These are phyloP conservation scores for Phaffia australis DNA, from an alignment of 768 basidiomycete genomes.

Conservation along the genomic window DNA sequence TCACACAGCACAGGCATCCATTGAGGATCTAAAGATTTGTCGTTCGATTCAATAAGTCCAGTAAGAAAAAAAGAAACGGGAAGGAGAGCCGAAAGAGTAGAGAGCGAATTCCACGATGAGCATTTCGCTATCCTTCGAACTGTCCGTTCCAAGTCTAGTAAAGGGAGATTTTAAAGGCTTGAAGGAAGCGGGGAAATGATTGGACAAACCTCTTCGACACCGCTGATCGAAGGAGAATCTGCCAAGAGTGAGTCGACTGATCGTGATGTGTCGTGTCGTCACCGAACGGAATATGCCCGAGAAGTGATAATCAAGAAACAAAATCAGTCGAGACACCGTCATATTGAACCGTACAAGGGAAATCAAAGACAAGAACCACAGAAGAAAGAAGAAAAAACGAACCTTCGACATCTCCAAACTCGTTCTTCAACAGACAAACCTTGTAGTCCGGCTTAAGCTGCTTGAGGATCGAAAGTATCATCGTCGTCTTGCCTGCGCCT, in stretches of 20 bases:
- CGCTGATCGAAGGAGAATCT: slow-evolving; percentile 62
- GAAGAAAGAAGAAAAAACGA: neutral
- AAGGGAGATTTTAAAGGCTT: too few species aligned
- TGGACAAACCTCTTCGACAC: slow-evolving; percentile 67
- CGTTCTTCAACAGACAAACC: slow-evolving; percentile 68
- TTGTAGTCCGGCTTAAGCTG: slow-evolving; percentile 75
- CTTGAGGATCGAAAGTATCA: slow-evolving; percentile 68
- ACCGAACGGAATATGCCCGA: neutral
- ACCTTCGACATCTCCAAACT: slow-evolving; percentile 91
- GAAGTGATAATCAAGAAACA: neutral
- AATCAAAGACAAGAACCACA: neutral
- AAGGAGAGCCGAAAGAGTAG: too few species aligned
- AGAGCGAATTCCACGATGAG: neutral
- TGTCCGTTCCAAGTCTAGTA: too few species aligned
- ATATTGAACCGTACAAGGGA: too few species aligned
- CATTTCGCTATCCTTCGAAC: neutral
- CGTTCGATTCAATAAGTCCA: neutral
- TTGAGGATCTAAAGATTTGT: slow-evolving; percentile 11
- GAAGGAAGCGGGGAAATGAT: too few species aligned
- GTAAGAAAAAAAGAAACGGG: too few species aligned
- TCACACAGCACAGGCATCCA: slow-evolving; percentile 57
- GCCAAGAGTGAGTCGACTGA: slow-evolving; percentile 78
- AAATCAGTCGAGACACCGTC: neutral
- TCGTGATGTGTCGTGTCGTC: too few species aligned
- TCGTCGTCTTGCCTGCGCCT: slow-evolving; percentile 33